Conservation (phyloP, 345 rosid species). For the Dovyalis caffra region DNA sequence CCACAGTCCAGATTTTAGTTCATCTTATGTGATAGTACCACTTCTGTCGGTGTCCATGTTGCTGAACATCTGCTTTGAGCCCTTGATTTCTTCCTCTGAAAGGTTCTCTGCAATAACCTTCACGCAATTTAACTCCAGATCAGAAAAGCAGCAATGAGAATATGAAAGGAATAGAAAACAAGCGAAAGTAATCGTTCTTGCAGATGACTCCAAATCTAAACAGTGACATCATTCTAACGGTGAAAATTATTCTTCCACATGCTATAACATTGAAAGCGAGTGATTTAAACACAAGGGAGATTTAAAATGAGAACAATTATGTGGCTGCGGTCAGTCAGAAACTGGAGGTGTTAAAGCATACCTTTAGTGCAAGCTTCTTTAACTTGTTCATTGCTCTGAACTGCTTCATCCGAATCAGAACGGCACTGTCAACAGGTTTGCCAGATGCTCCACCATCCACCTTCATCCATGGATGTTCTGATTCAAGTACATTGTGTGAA, state of each 20-base stretch:
- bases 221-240: not conserved
- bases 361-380: slow-evolving; percentile 33
- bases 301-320: not conserved
- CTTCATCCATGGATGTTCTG: slow-evolving; percentile 38
- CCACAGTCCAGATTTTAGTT: slow-evolving; percentile 29
- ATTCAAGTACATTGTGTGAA: not conserved
- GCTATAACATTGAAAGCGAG: not conserved
- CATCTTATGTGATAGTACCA: slow-evolving; percentile 38
- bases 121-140: not conserved
- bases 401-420: slow-evolving; percentile 24
- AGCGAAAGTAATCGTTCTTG: not conserved
- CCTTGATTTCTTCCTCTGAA: slow-evolving; percentile 34
- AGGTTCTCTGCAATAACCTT: slow-evolving; percentile 35
- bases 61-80: slow-evolving; percentile 31
- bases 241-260: no score
- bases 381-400: slow-evolving; percentile 39
- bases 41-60: slow-evolving; percentile 36
- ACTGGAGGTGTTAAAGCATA: not conserved
- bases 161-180: not conserved
- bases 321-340: not conserved
- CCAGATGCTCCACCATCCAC: slow-evolving; percentile 23
- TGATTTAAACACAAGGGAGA: not conserved
- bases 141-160: not conserved
- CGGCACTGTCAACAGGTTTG: slow-evolving; percentile 27
- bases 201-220: not conserved